Evolutionary conservation across 805 yeast genomes (phyloP), one percentile per base, ranked within the genome.

Genomic region (Clavispora phyllophila): DNA sequence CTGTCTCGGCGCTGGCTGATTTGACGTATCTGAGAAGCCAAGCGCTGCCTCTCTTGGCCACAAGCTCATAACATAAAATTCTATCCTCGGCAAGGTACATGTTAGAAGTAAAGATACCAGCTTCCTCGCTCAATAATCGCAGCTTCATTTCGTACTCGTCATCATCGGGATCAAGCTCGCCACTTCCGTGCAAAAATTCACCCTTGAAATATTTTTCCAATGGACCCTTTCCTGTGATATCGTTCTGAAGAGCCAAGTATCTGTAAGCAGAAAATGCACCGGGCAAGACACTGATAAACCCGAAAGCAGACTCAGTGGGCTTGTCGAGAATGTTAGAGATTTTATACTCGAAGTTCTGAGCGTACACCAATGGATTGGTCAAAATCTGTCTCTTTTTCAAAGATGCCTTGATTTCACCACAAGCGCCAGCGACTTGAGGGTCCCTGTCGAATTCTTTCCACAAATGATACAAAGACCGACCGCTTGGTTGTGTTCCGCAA

Each of bases 11-110:
- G 51, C 73, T 66, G 13, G 85, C 81, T 39, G 75, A 72, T 54
- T 79, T 79, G 55, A 81, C 79, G 56, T 81, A 81, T 19, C 83
- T 62, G 50, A 81, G 70, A 45, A 79, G 73, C 86, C 86, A 81
- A 41, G 75, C 68, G 50, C 76, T 72, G 9, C 72, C 73, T 28
- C 65, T 63, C 56, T 81, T 81, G 42, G 82, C 81, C 14, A 78
- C 79, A 41, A 81, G 73, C 52, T 81, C 86, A 55, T 76, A 78
- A 61, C 86, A 81, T 46, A 81, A 65, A 50, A 81, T 81, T 53
- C 86, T 76, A 55, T 81, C 86, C 60, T 81, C 86, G 43, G 86
- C 86, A 50, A 81, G 63, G 54, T 80, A 81, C 86, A 81, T 81
- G 56, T 81, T 81, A 44, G 81, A 79, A 19, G 82, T 76, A 65